Evolutionary conservation across 2,329 filamentous ascomycete species (phyloP), one percentile per base, ranked within the genome.

Genomic region (Colletotrichum caudatum): DNA sequence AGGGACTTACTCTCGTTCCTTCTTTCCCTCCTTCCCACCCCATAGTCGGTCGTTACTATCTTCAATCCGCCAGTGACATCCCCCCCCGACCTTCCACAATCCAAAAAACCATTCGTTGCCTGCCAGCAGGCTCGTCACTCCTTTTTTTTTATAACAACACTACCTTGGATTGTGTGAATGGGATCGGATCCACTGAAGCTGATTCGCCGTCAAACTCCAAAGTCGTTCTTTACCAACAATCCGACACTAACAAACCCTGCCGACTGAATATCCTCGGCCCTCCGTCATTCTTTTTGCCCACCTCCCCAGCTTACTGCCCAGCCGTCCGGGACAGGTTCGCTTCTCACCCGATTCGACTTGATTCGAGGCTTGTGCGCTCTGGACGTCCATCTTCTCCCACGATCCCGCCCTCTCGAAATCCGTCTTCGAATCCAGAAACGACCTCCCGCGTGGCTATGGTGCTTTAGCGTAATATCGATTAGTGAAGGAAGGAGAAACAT

Each of bases 121-220:
- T 87, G 86, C 85, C 84, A 86, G 85, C 86, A 81, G 87, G 87
- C 86, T 81, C 83, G 84, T 82, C 88, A 84, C 82, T 89, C 87
- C 77, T 88, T 88, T 84, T n/a, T 4, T 18, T 88, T 88, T 84
- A 20, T n/a, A 8, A 11, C 8, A 23, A 26, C 35, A 35, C 29
- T 44, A 39, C 50, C 57, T 78, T 72, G 69, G 70, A 62, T 72
- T 62, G 69, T 64, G 69, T 59, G 69, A 62, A 71, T 69, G 69
- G 64, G 54, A 71, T 58, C 53, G 64, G 54, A 71, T 58, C 53
- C 59, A 29, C 50, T 33, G 64, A 59, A 64, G 20, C 61, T 64
- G 41, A 58, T 64, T 68, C 33, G 37, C 44, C 56, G 67, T 72
- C 77, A 75, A 75, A 78, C 76, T 73, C 72, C 71, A 66, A 72